Evolutionary conservation across 352 stramenopile species (phyloP), one percentile per base, ranked within the genome.

Genomic region (Pythium myriotylum): DNA sequence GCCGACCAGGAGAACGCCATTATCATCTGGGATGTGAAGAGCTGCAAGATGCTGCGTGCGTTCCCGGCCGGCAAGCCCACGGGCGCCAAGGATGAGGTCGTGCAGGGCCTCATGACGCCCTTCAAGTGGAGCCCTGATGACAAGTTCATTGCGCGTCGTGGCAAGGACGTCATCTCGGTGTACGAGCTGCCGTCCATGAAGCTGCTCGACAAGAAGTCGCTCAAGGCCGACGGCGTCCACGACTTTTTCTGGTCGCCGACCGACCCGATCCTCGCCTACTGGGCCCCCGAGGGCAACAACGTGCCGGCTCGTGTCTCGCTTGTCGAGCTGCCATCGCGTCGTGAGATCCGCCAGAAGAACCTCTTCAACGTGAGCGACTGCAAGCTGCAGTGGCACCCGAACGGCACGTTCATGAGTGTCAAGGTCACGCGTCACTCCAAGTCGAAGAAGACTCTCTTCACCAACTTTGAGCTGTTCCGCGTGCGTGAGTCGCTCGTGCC

Each of bases 171-270:
- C 20, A 94, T 97, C 52, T 92, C 79, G 50, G 70, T 99, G 35
- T 99, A 98, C 76, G 93, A 98, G 72, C 84, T 98, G 40, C 95
- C 96, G 29, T 94, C 86, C 17, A 98, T 99, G 91, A 95, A 96
- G 76, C 84, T 99, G 20, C 80, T 99, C 8, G 96, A 99, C 61
- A 98, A 98, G 73, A 98, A 98, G 62, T 99, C 96, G 52, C 81
- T 99, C 16, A 83, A 87, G 42, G 91, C 96, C 24, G 86, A 99
- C 51, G 96, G 92, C 35, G 95, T 99, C 46, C 81, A 94, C 59
- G 97, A 99, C 71, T 99, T 99, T 61, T 96, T 98, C 69, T 99
- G 97, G 94, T 98, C 90, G 51, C 96, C 97, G 1, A 98, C 94
- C 46, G 85, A 93, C 58, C 96, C 98, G 49, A 81, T 99, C 43